Conservation (phyloP, 2,329 filamentous ascomycete genomes). For the Exserohilum turcica region DNA sequence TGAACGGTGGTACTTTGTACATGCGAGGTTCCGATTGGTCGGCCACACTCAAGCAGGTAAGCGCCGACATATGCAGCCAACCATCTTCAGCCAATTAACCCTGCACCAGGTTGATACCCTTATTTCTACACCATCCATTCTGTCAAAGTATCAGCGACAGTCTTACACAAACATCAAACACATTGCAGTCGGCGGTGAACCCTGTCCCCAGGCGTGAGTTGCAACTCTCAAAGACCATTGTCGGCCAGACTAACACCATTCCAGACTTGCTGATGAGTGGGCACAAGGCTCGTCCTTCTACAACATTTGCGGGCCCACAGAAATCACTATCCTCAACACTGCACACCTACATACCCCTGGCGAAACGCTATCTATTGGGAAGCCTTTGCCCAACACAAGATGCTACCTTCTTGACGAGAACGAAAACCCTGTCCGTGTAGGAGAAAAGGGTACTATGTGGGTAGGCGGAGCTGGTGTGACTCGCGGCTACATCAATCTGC, state of each 20-base stretch:
- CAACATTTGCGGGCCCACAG: slow-evolving; percentile 66
- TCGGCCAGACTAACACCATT: not conserved
- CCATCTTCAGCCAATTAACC: slow-evolving; percentile 6
- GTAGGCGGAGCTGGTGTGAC: slow-evolving; percentile 62
- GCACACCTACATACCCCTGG: slow-evolving; percentile 58
- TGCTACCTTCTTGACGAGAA: slow-evolving; percentile 61
- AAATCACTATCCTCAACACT: slow-evolving; percentile 65
- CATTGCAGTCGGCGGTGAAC: slow-evolving; percentile 61
- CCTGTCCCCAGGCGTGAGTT: slow-evolving; percentile 53
- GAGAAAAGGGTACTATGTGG: slow-evolving; percentile 61
- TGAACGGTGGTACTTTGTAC: slow-evolving; percentile 63
- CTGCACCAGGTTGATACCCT: slow-evolving; percentile 55
- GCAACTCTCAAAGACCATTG: not conserved
- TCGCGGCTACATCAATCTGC: slow-evolving; percentile 61
- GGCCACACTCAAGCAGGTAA: slow-evolving; percentile 54
- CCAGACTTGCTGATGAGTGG: slow-evolving; percentile 61
- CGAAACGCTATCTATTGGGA: slow-evolving; percentile 58
- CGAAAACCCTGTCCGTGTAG: slow-evolving; percentile 53
- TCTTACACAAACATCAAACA: slow-evolving; percentile 59
- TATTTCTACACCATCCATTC: slow-evolving; percentile 62
- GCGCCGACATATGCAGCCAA: not conserved
- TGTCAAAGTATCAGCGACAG: slow-evolving; percentile 57
- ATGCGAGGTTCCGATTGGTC: slow-evolving; percentile 59
- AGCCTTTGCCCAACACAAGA: slow-evolving; percentile 61
- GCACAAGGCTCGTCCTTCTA: slow-evolving; percentile 48